Base-by-base conservation (phyloP, 2,329 filamentous ascomycete genomes). In the Aspergillus phoenicis region DNA sequence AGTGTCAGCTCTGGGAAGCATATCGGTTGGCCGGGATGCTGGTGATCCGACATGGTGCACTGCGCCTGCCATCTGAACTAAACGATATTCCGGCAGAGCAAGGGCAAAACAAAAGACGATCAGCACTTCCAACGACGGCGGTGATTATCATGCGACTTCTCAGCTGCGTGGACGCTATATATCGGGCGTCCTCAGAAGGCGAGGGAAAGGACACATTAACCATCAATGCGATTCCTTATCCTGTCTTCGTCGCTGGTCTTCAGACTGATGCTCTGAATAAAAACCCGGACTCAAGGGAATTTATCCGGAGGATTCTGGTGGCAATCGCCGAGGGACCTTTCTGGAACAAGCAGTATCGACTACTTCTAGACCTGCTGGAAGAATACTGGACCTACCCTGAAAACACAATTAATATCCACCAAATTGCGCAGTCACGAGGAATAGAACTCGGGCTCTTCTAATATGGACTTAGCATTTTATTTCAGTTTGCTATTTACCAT, bases 1-100 rank as follows among this genome's bases (percentile, higher is more conserved):
- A 71, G 28, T 69, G 61, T 20, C 71, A 73, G 51, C 48, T 74
- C 7, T 73, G 71, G 72, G 71, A 74, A 59, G 68, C 70, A 2
- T 66, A 72, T 60, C 67, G 64, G 6, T 36, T 72, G 17, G 68
- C 72, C 3, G 71, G 69, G 0, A 70, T 74, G 5, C 24, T 74
- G 20, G 57, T 60, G 5, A 24, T 73, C 7, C 64, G 72, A 11
- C 47, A 48, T 59, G 59, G 58, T n/a, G 58, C 43, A 54, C 57
- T 47, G 11, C 39, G 39, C 2, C 17, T 43, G n/a, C 17, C 39
- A 11, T 43, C 7, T 3, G 39, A 43, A 17, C 8, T 22, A 8
- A 8, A 22, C 8, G 33, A 6, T n/a, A 20, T n/a, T 15, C 22
- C 28, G 22, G 28, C 51, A 38, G 8, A 24, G 41, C 39, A 2